Base-by-base conservation (phyloP, 163 green algal genomes). In the Chloromonas sp. region DNA sequence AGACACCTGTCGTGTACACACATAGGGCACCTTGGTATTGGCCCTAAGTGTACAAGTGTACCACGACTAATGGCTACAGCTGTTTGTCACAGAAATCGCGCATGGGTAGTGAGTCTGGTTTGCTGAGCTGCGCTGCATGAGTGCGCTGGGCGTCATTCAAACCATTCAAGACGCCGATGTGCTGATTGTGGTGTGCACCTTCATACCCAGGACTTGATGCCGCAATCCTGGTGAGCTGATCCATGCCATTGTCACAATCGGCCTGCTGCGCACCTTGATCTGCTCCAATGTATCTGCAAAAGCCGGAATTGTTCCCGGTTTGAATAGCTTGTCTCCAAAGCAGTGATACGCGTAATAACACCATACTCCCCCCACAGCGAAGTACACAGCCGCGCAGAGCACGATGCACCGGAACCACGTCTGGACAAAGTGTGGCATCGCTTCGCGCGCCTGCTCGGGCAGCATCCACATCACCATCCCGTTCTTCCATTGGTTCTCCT, bases 401-500 rank as follows among this genome's bases (percentile, higher is more conserved):
- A 98, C 60, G 80, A 90, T 96, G 87, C 91, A 94, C n/a, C 94
- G 90, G 76, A 95, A 79, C 95, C 95, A 98, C 0, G 91, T 92
- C 83, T 92, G 90, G 60, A 93, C 85, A 0, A 92, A 83, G 13
- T 91, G 89, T 0, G 93, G 92, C 82, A 96, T 84, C 0, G 61
- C 57, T 0, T 85, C 84, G 60, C 88, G 87, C 58, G 91, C 59
- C n/a, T 60, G 71, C 3, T 89, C 61, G 2, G 94, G 91, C 8
- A 96, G 78, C 70, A 92, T 86, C 85, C 90, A 94, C 74, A 96
- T 89, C 11, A 95, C 90, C n/a, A 98, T 86, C 59, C 86, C 78
- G 85, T 96, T 96, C 86, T 97, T 97, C 92, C 93, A 98, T 13
- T 91, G 88, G 86, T 96, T 92, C 86, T 98, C 95, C 82, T 92